Evolutionary conservation across 129 eudicot genomes (phyloP).

Genomic region (Arctium lappa): DNA sequence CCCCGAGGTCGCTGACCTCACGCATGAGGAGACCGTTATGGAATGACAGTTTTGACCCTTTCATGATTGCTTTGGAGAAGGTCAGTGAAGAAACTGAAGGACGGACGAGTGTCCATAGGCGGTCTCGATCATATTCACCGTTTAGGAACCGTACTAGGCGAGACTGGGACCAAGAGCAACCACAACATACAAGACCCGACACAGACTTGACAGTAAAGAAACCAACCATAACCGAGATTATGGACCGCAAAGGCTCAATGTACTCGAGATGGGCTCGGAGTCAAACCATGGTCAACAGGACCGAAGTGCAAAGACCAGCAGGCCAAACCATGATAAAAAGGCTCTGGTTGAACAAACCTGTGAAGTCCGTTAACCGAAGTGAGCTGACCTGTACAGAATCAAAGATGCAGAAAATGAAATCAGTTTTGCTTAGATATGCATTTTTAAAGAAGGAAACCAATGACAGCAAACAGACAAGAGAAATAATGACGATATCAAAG

Average conservation of each 20-base stretch:
- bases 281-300: conserved; percentile 38
- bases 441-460: conserved; percentile 47
- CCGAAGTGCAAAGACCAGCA: conserved; percentile 25
- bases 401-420: conserved; percentile 55
- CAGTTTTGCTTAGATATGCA: conserved; percentile 52
- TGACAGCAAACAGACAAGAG: conserved; percentile 27
- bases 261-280: conserved; percentile 52
- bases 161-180: conserved; percentile 13
- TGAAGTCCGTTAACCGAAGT: conserved; percentile 28
- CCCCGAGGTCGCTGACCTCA: conserved; percentile 47
- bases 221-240: conserved; percentile 16
- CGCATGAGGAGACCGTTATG: conserved; percentile 50
- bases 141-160: conserved; percentile 15
- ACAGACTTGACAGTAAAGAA: neutral
- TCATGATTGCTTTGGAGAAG: conserved; percentile 65
- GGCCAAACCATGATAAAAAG: conserved; percentile 29
- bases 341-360: conserved; percentile 17
- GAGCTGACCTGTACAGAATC: conserved; percentile 25
- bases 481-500: conserved; percentile 27
- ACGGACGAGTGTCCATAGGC: conserved; percentile 44
- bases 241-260: conserved; percentile 47
- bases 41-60: conserved; percentile 84
- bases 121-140: conserved; percentile 66
- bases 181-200: neutral
- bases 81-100: conserved; percentile 56